Base-by-base conservation (phyloP, 2,329 filamentous ascomycete species). In the Trichoderma koningiopsis region DNA sequence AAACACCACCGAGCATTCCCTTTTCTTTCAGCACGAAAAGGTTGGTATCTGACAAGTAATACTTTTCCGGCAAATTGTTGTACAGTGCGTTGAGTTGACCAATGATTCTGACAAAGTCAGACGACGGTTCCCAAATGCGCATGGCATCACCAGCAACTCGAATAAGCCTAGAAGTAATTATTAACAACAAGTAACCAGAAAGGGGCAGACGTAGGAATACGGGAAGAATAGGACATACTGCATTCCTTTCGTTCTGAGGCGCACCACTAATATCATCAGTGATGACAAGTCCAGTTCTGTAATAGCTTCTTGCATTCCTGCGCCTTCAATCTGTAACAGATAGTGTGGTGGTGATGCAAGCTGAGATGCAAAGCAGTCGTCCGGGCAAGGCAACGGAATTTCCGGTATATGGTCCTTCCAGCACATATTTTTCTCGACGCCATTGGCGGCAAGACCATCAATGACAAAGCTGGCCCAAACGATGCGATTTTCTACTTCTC, bases 391-490 rank as follows among this genome's bases (percentile, higher is more conserved):
- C 22, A 75, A 58, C 10, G 74, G 74, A 27, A 75, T 72, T 6
- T 68, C 43, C 5, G 74, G 74, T 16, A 69, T 57, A 43, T 73
- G 65, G 13, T 71, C 71, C 40, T 68, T 69, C 74, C 73, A 75
- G 62, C 71, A 73, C 52, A 72, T 64, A 31, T 75, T 73, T 57
- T 72, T 72, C 24, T 71, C 70, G 4, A 73, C 70, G 11, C 73
- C 73, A 29, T 71, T 72, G 10, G 72, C 72, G 4, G 72, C 66
- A 24, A 74, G 70, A 8, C 69, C 57, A 40, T 75, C 74, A 13
- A 75, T 61, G 37, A 73, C 69, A n/a, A 72, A 75, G 60, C 71
- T 74, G 6, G 73, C 72, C 74, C 74, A 75, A 2, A 75, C 71
- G n/a, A 75, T 69, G 5, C 74, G 69, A 16, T 71, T 72, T 27